Conservation (phyloP, 768 basidiomycete species). For the Candolleomyces efflorescens region DNA sequence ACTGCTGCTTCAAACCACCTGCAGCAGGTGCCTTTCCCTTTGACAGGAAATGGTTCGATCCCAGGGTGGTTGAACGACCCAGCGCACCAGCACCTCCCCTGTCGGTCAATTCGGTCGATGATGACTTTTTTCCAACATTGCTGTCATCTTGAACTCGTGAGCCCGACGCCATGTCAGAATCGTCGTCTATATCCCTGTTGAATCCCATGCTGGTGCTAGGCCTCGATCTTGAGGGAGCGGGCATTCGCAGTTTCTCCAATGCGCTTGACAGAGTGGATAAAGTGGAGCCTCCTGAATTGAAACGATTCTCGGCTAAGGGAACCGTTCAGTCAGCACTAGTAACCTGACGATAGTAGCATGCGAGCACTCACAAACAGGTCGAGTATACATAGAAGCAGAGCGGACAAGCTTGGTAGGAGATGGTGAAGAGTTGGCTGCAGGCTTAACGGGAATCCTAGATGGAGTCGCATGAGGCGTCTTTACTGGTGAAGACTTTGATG, state of each 20-base stretch:
- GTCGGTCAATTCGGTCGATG: conserved; percentile 9
- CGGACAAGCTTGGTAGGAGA: conserved; percentile 14
- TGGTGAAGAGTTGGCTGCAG: conserved; percentile 1
- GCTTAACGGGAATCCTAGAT: neutral
- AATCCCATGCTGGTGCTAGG: conserved; percentile 74
- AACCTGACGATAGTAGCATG: neutral
- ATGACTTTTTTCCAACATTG: conserved; percentile 8
- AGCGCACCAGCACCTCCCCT: conserved; percentile 11
- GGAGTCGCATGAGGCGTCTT: neutral
- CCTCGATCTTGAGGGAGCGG: conserved; percentile 54
- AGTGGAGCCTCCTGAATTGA: conserved; percentile 33
- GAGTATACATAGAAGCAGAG: conserved; percentile 12
- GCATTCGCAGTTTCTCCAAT: conserved; percentile 65
- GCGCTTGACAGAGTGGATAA: conserved; percentile 66
- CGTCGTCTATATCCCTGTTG: conserved; percentile 28
- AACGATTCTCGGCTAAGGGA: conserved; percentile 13
- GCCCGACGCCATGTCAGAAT: conserved; percentile 3
- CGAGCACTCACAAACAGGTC: conserved; percentile 9
- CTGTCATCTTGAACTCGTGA: conserved; percentile 19
- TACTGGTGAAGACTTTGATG: conserved; percentile 4
- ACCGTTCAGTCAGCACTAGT: conserved; percentile 5
- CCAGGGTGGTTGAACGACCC: conserved; percentile 3
- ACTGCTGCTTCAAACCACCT: conserved; percentile 6
- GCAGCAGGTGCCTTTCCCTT: conserved; percentile 10
- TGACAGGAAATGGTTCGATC: conserved; percentile 5